Percentiles rank a stretch among this genome's conserved stretches.
Conservation (phyloP, 495 filamentous ascomycete species). For the Cenococcum geophilum region DNA sequence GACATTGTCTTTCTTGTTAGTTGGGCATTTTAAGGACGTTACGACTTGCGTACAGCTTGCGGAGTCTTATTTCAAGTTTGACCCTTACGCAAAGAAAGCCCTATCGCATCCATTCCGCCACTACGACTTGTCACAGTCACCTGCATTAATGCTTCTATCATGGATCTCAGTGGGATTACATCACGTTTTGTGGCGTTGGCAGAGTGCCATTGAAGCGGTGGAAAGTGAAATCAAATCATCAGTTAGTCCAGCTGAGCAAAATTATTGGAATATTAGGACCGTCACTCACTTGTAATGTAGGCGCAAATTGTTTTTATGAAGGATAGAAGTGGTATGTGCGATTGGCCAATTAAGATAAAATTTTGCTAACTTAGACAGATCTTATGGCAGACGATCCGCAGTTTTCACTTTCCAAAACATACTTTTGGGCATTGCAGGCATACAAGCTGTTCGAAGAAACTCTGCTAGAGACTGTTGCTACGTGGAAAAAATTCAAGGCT, state of each 20-base stretch:
- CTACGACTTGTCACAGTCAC: not conserved
- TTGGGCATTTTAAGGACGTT: constrained; percentile 10
- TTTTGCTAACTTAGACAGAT: constrained; percentile 6
- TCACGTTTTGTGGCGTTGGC: constrained; percentile 14
- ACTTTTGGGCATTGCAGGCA: constrained; percentile 17
- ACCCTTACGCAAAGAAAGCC: not conserved
- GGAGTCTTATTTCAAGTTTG: constrained; percentile 13
- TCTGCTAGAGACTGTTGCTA: constrained; percentile 1
- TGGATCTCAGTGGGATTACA: constrained; percentile 12
- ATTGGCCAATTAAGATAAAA: not conserved
- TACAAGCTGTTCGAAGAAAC: constrained; percentile 22
- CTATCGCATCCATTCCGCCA: not conserved
- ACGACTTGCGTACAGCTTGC: constrained; percentile 9
- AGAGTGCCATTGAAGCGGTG: constrained; percentile 13
- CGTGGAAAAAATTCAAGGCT: constrained; percentile 7
- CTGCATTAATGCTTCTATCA: constrained; percentile 6
- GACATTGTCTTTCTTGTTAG: constrained; percentile 4
- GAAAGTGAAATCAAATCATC: constrained; percentile 4
- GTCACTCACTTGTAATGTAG: not conserved
- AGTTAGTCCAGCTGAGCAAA: not conserved
- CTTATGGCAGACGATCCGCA: constrained; percentile 17
- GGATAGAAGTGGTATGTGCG: not conserved
- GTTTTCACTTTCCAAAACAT: constrained; percentile 11
- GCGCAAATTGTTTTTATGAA: not conserved
- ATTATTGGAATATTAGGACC: not conserved